Evolutionary conservation across 2,329 filamentous ascomycete species (phyloP).

Genomic region (Pyricularia grisea): DNA sequence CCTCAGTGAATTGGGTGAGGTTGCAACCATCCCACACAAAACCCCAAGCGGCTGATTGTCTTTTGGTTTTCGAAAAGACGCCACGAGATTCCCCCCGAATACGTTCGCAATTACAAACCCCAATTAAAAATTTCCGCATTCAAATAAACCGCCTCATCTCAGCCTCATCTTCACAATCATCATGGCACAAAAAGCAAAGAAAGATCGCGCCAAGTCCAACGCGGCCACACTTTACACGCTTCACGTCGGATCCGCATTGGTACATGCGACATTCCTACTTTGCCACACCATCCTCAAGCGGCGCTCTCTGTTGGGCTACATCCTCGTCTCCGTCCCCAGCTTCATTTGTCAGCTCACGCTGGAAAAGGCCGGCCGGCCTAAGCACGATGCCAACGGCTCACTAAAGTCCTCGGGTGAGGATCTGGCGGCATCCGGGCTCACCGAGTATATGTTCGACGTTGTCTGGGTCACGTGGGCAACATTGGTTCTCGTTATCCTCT

Average conservation of each 20-base stretch:
- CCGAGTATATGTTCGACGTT: conserved; percentile 97
- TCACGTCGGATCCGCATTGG: conserved; percentile 61
- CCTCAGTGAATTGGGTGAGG: neutral
- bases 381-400: conserved; percentile 54
- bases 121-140: neutral
- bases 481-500: conserved; percentile 58
- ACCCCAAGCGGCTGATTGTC: neutral
- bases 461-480: conserved; percentile 89
- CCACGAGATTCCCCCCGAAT: conserved; percentile 1
- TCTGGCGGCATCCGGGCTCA: conserved; percentile 76
- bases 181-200: conserved; percentile 57
- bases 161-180: conserved; percentile 4
- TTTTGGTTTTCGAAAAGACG: neutral
- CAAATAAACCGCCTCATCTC: neutral
- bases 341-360: conserved; percentile 77
- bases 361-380: conserved; percentile 75
- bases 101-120: neutral
- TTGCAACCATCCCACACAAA: neutral
- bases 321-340: conserved; percentile 63
- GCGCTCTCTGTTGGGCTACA: conserved; percentile 59
- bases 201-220: conserved; percentile 69
- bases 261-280: conserved; percentile 69
- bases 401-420: conserved; percentile 78
- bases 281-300: conserved; percentile 57
- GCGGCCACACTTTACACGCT: conserved; percentile 67